phyloP scores from a whole-genome alignment of 73 alveolate genomes.

The Uronychia binucleata region DNA sequence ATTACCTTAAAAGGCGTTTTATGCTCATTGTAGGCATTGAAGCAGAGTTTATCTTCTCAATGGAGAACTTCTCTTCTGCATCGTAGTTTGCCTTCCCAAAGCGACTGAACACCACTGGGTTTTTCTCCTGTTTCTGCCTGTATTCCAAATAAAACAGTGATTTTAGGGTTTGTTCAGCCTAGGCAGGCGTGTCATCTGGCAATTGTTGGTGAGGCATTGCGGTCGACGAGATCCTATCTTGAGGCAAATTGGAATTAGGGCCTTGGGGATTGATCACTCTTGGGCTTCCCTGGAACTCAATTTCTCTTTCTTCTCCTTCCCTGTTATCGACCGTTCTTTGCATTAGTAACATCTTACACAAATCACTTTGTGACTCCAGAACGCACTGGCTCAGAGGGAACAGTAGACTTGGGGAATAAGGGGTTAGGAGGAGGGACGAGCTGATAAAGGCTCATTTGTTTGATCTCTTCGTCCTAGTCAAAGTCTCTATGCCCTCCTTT shows the following conservation, averaged over 20 bases:
- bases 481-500: background rate
- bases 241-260: background rate
- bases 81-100: background rate
- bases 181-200: background rate
- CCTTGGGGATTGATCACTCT: no score
- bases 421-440: background rate
- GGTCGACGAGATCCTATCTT: background rate
- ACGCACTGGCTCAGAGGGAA: background rate
- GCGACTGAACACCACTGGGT: background rate
- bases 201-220: background rate
- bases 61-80: background rate
- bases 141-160: background rate
- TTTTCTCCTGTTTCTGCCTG: background rate
- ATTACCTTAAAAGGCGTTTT: background rate
- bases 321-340: background rate
- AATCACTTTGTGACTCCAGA: background rate
- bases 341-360: background rate
- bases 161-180: background rate
- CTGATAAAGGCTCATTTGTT: no score
- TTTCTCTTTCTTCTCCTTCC: background rate
- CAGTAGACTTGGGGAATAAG: background rate
- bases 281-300: background rate
- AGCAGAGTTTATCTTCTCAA: background rate
- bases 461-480: background rate
- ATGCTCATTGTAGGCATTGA: background rate